Conservation (phyloP, 2,329 filamentous ascomycete species). For the Penicillium vulpinum region DNA sequence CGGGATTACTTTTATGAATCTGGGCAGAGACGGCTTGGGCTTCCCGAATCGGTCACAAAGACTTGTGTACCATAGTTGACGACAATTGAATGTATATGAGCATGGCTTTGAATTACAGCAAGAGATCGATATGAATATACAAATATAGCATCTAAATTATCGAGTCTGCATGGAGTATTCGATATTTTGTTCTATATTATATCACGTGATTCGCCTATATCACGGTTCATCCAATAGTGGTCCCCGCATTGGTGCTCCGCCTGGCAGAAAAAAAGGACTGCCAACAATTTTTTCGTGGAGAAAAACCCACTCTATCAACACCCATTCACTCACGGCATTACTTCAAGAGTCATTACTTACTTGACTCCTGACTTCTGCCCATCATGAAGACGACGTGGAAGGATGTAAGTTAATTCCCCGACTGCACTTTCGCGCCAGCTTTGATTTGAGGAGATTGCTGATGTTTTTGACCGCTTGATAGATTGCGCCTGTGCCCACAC, state of each 20-base stretch:
- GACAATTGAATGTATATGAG: slow-evolving; percentile 23
- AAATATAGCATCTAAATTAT: neutral
- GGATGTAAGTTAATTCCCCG: slow-evolving; percentile 43
- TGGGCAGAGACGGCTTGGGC: slow-evolving; percentile 16
- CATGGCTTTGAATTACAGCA: neutral
- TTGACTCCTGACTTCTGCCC: slow-evolving; percentile 32
- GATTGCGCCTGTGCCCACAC: slow-evolving; percentile 84
- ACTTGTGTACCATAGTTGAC: slow-evolving; percentile 26
- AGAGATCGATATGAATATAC: neutral
- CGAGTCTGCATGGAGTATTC: neutral
- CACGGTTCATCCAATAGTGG: slow-evolving; percentile 18
- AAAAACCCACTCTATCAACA: slow-evolving; percentile 24
- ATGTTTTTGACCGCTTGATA: slow-evolving; percentile 43
- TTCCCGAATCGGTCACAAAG: slow-evolving; percentile 12
- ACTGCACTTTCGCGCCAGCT: neutral
- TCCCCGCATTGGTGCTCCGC: slow-evolving; percentile 23
- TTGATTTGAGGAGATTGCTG: slow-evolving; percentile 22
- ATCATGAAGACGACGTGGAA: slow-evolving; percentile 63
- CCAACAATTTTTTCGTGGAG: slow-evolving; percentile 31
- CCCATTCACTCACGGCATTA: slow-evolving; percentile 20
- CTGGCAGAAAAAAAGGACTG: slow-evolving; percentile 28
- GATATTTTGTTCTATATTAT: neutral
- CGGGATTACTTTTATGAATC: slow-evolving; percentile 15
- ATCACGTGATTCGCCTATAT: slow-evolving; percentile 22
- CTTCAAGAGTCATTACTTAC: slow-evolving; percentile 28